phyloP scores from a whole-genome alignment of 2,329 filamentous ascomycete species.

The Beauveria sp. region DNA sequence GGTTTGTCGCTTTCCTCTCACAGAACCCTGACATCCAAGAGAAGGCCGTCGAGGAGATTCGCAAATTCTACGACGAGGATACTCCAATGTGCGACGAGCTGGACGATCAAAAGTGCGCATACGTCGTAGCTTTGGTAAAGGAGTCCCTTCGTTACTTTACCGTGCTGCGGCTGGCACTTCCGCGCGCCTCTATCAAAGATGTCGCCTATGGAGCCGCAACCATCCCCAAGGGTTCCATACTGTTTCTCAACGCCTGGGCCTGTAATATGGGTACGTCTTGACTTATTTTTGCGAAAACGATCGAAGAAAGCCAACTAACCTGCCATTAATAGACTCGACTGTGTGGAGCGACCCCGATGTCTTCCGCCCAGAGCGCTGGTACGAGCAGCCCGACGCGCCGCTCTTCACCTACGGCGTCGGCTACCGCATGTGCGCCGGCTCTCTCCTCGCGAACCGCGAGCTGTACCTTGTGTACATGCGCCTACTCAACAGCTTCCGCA shows the following conservation, averaged over 20 bases:
- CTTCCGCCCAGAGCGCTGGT: constrained; percentile 53
- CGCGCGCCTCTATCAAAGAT: constrained; percentile 53
- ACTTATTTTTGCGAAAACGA: not conserved
- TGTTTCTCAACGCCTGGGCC: constrained; percentile 61
- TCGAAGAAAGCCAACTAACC: not conserved
- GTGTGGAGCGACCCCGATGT: constrained; percentile 51
- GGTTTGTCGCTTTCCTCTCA: constrained; percentile 54
- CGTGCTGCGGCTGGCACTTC: constrained; percentile 54
- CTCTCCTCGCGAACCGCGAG: constrained; percentile 54
- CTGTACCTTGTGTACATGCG: constrained; percentile 58
- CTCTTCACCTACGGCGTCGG: constrained; percentile 56
- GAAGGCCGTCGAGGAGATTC: constrained; percentile 49
- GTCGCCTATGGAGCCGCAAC: constrained; percentile 47
- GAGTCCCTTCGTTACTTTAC: constrained; percentile 57
- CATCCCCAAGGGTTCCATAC: constrained; percentile 55
- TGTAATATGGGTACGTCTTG: constrained; percentile 54
- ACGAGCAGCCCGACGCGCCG: constrained; percentile 52
- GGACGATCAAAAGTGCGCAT: constrained; percentile 57
- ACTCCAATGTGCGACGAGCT: constrained; percentile 50
- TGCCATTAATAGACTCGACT: constrained; percentile 30
- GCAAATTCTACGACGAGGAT: constrained; percentile 41
- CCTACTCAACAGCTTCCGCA: constrained; percentile 52
- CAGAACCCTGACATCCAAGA: constrained; percentile 54
- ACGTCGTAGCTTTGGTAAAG: constrained; percentile 54
- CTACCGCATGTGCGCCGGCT: constrained; percentile 57